Percentiles rank a stretch among this genome's conserved stretches.
Evolutionary conservation across 345 rosid genomes (phyloP).

Genomic region (Acer campestre): DNA sequence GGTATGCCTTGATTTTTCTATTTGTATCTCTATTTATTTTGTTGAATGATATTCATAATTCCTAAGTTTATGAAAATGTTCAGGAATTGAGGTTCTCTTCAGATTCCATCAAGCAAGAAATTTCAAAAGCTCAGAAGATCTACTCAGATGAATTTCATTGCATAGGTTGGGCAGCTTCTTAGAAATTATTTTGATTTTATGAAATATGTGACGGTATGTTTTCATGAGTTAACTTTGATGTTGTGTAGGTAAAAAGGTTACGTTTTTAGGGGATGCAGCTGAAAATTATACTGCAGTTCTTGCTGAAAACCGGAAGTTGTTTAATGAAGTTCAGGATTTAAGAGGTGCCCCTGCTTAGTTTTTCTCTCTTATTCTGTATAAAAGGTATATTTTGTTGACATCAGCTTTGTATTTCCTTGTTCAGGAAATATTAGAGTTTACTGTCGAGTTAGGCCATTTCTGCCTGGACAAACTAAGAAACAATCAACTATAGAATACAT

Average conservation of each 20-base stretch:
- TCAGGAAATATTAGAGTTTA: slow-evolving; percentile 93
- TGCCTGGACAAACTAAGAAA: slow-evolving; percentile 60
- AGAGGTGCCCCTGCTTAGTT: slow-evolving; percentile 52
- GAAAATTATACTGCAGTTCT: slow-evolving; percentile 71
- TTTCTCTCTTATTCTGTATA: slow-evolving; percentile 1
- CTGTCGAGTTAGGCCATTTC: slow-evolving; percentile 82
- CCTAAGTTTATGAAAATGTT: slow-evolving; percentile 19
- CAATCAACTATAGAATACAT: slow-evolving; percentile 55
- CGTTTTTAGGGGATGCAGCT: slow-evolving; percentile 59
- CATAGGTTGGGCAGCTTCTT: slow-evolving; percentile 49
- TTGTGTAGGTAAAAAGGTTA: slow-evolving; percentile 56
- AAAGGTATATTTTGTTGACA: background rate
- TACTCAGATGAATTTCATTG: slow-evolving; percentile 54
- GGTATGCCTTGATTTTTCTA: slow-evolving; percentile 40
- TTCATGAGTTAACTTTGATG: slow-evolving; percentile 12
- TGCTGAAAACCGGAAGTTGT: slow-evolving; percentile 77
- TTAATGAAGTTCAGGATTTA: slow-evolving; percentile 90
- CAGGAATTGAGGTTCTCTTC: slow-evolving; percentile 70
- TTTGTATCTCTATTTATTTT: background rate
- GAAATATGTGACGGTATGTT: background rate
- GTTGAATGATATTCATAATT: slow-evolving; percentile 8
- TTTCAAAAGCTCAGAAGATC: slow-evolving; percentile 44
- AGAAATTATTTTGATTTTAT: background rate
- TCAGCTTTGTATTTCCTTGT: slow-evolving; percentile 11
- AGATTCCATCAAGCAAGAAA: slow-evolving; percentile 65